Conservation (phyloP, 2,329 filamentous ascomycete genomes). For the Fusarium neocosmosporiellum region DNA sequence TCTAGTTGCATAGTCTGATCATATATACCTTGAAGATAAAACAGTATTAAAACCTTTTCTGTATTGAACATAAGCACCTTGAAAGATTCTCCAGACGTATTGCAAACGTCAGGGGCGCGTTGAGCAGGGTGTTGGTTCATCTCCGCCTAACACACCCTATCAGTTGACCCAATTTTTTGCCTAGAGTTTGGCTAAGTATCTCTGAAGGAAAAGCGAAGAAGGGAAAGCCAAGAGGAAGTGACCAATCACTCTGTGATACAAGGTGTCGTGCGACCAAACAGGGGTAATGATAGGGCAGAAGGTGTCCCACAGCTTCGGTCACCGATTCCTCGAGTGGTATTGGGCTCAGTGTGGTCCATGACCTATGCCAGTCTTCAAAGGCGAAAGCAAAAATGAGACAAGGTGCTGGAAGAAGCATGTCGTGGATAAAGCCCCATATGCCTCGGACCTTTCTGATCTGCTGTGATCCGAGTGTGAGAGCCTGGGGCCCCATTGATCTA, state of each 20-base stretch:
- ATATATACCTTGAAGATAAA: not conserved
- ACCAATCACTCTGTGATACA: not conserved
- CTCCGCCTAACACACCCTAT: not conserved
- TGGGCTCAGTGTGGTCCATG: not conserved
- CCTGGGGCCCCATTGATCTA: not conserved
- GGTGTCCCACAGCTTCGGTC: not conserved
- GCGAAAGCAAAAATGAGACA: not conserved
- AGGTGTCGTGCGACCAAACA: not conserved
- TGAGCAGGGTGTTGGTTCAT: not conserved
- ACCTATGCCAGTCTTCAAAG: not conserved
- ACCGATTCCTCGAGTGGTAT: not conserved
- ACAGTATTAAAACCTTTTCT: not conserved
- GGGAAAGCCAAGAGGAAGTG: not conserved
- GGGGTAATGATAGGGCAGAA: not conserved
- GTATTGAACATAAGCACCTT: not conserved
- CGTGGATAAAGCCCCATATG: too few species aligned
- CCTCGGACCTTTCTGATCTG: too few species aligned
- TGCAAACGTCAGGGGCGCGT: not conserved
- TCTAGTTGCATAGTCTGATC: not conserved
- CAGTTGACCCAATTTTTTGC: not conserved
- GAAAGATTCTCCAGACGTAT: not conserved
- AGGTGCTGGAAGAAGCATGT: not conserved
- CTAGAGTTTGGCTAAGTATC: not conserved
- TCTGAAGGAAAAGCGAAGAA: not conserved
- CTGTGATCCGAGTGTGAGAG: too few species aligned